Evolutionary conservation across 2,329 filamentous ascomycete genomes (phyloP).

Genomic region (Curvularia eragrostidis): DNA sequence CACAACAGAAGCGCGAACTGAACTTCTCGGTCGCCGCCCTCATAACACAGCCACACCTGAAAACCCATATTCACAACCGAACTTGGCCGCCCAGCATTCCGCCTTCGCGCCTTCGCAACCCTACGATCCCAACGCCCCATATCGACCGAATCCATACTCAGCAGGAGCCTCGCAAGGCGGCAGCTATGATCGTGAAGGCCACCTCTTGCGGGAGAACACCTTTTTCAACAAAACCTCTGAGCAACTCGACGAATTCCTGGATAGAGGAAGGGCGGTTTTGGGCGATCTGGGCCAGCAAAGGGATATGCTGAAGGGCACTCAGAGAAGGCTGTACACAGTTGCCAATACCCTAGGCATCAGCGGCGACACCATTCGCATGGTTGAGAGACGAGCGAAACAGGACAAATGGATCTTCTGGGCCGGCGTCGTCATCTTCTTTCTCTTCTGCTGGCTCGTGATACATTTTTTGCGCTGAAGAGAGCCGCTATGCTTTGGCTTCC

Average conservation of each 20-base stretch:
- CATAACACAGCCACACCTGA: constrained; percentile 83
- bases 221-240: constrained; percentile 84
- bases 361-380: constrained; percentile 96
- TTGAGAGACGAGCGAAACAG: constrained; percentile 87
- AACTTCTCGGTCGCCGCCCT: constrained; percentile 84
- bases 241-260: constrained; percentile 92
- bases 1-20: constrained; percentile 73
- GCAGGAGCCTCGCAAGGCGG: constrained; percentile 43
- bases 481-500: background rate
- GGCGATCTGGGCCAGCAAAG: constrained; percentile 87
- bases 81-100: constrained; percentile 33
- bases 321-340: constrained; percentile 87
- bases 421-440: constrained; percentile 84
- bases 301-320: constrained; percentile 94
- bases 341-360: constrained; percentile 93
- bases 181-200: constrained; percentile 75
- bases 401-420: constrained; percentile 98
- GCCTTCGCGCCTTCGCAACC: constrained; percentile 42
- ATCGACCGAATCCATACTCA: constrained; percentile 52
- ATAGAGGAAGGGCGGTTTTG: constrained; percentile 86
- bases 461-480: constrained; percentile 71
- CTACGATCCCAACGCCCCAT: constrained; percentile 42
- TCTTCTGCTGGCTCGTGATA: constrained; percentile 90
- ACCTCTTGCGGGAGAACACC: constrained; percentile 86
- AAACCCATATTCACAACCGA: constrained; percentile 77